Evolutionary conservation across 768 basidiomycete species (phyloP).

Genomic region (Cubamyces lactineus): DNA sequence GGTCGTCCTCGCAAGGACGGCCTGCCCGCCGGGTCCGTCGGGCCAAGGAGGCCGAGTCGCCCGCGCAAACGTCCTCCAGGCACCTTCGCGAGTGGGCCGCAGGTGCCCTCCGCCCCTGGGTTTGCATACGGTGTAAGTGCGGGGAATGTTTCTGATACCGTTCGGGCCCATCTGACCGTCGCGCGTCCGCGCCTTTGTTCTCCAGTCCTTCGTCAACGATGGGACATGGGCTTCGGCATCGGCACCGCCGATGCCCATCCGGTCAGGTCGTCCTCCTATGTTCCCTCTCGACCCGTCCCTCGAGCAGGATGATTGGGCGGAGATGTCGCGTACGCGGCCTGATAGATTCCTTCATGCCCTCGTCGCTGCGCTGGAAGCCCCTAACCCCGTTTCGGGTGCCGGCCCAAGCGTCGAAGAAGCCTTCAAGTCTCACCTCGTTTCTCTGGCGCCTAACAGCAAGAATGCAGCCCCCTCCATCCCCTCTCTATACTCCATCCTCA

Average conservation of each 20-base stretch:
- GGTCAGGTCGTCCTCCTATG: constrained; percentile 30
- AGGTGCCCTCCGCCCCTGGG: constrained; percentile 9
- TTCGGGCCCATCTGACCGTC: background rate
- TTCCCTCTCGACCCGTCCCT: constrained; percentile 55
- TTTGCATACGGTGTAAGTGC: constrained; percentile 24
- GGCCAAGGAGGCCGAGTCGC: constrained; percentile 45
- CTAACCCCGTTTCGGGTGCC: constrained; percentile 61
- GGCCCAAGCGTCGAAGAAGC: constrained; percentile 75
- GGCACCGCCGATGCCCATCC: constrained; percentile 28
- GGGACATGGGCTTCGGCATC: constrained; percentile 28
- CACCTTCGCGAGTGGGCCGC: constrained; percentile 32
- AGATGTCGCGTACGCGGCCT: constrained; percentile 57
- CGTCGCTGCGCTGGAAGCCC: constrained; percentile 59
- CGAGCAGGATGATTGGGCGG: constrained; percentile 65
- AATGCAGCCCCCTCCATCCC: constrained; percentile 54
- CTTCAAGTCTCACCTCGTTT: constrained; percentile 75
- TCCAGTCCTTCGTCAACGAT: constrained; percentile 11
- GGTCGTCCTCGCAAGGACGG: constrained; percentile 84
- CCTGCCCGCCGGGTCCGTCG: constrained; percentile 73
- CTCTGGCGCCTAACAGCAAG: constrained; percentile 55
- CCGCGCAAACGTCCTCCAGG: constrained; percentile 44
- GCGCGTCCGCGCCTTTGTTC: background rate
- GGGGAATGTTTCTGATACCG: constrained; percentile 1
- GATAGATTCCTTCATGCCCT: constrained; percentile 61
- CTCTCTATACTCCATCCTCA: constrained; percentile 73